Evolutionary conservation across 106 monocot genomes (phyloP), one percentile per base, ranked within the genome.

Genomic region (Iris macrosiphon): DNA sequence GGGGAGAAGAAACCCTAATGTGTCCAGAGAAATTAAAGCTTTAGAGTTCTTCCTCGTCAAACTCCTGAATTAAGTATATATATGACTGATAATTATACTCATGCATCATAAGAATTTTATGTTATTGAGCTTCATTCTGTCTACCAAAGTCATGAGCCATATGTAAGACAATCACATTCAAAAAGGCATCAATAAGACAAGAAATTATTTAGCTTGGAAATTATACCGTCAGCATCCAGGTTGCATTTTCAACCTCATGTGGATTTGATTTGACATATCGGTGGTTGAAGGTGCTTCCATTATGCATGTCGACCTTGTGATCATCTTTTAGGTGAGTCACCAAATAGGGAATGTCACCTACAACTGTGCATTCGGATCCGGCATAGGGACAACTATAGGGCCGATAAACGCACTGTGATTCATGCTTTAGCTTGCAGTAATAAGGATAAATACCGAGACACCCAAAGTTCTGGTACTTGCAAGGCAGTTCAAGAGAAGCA

Each of bases 231-330:
- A 75, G 62, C 75, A 75, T 75, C 75, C 75, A 75, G 6, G 75
- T 75, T 8, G 75, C 75, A 55, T 75, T 75, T 46, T 75, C 75
- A 35, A 68, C 75, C 34, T 75, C 75, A 48, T 75, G 68, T n/a
- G 75, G 75, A 56, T 75, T 75, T 30, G 67, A 53, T 49, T 75
- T 75, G 7, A 75, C 75, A 57, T 75, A 75, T 29, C 75, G 52
- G 24, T 75, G 75, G 44, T 68, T 75, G 38, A 75, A 75, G 16
- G 61, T 61, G 55, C 68, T 67, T 21, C 75, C 75, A 40, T 45
- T 67, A 52, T 68, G 75, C 75, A 75, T 75, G 54, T 75, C 75
- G 18, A 75, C 75, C 56, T 75, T 75, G 54, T 75, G 75, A 67
- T 75, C 75, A 49, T 75, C 75, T 56, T 67, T 75, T 49, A 75